Conservation (phyloP, 495 filamentous ascomycete genomes). For the Schizothecium vesticola region DNA sequence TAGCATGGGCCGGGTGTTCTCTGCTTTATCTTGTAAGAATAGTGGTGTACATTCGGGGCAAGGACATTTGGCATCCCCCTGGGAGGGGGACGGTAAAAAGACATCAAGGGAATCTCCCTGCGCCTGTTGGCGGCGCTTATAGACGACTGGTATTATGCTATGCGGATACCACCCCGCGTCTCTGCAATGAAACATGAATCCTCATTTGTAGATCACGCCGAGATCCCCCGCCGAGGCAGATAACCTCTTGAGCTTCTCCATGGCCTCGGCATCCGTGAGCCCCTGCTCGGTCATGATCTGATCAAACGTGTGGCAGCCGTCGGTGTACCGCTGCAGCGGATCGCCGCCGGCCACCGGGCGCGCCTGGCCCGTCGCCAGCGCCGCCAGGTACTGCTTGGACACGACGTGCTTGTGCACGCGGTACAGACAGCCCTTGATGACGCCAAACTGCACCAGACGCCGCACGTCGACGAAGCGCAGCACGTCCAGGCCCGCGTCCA, state of each 20-base stretch:
- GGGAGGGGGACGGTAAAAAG: not conserved
- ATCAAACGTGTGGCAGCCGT: slow-evolving; percentile 81
- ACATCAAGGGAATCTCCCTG: not conserved
- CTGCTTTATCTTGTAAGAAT: slow-evolving; percentile 5
- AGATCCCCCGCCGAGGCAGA: slow-evolving; percentile 41
- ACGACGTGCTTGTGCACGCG: slow-evolving; percentile 87
- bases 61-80: not conserved
- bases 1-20: slow-evolving; percentile 2
- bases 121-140: not conserved
- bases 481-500: slow-evolving; percentile 48
- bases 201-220: slow-evolving; percentile 45
- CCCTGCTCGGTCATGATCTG: slow-evolving; percentile 80
- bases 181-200: not conserved
- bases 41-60: not conserved
- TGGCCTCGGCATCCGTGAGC: slow-evolving; percentile 53
- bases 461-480: slow-evolving; percentile 76
- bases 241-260: slow-evolving; percentile 43
- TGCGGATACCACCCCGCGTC: not conserved
- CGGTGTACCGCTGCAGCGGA: slow-evolving; percentile 60
- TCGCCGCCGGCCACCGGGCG: slow-evolving; percentile 31
- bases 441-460: slow-evolving; percentile 87
- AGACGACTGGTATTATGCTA: not conserved
- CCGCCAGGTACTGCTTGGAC: slow-evolving; percentile 48
- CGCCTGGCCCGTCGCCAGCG: slow-evolving; percentile 35
- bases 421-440: slow-evolving; percentile 94